Evolutionary conservation across 2,329 filamentous ascomycete genomes (phyloP), one percentile per base, ranked within the genome.

Genomic region (Macrophomina phaseolina): DNA sequence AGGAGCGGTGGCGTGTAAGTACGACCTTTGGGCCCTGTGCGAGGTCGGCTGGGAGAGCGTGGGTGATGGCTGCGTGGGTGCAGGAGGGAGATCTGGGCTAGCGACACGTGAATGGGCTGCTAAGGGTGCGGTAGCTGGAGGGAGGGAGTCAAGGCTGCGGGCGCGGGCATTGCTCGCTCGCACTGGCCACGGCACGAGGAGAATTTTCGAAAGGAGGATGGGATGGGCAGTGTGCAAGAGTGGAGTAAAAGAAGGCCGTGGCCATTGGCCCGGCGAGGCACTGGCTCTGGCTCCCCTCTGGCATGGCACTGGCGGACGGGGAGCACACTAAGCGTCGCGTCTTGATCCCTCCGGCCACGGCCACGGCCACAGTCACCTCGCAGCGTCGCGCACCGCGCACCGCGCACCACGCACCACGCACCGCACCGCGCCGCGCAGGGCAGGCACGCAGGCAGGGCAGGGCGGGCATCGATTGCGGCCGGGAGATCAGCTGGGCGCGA

Each of bases 131-230:
- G 45, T 30, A 38, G 42, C 42, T 48, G 60, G 45, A 14, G 12
- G 38, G 36, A 30, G 28, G 38, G 49, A 32, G 48, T 53, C 49
- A 53, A 14, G 49, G 48, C 36, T 40, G 53, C 40, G 63, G 63
- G 63, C 34, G 52, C 32, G 45, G 28, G 52, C 52, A 58, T 46
- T 65, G 64, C 64, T 56, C 51, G 51, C 52, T 60, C 42, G 64
- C 64, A 66, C 64, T 51, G 64, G 64, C 64, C 64, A 64, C 18
- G 30, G 48, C 34, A 42, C 23, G 52, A 66, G 53, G 64, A 66
- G 64, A 66, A 66, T 66, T 66, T 66, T 66, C 64, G 64, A 66
- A 66, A 66, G 64, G 64, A 66, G 61, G 64, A 66, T 66, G 64
- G 48, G 61, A 53, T 51, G 49, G 61, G 58, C 58, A 62, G 58